Evolutionary conservation across 768 basidiomycete species (phyloP).

Genomic region (Suillus variegatus): DNA sequence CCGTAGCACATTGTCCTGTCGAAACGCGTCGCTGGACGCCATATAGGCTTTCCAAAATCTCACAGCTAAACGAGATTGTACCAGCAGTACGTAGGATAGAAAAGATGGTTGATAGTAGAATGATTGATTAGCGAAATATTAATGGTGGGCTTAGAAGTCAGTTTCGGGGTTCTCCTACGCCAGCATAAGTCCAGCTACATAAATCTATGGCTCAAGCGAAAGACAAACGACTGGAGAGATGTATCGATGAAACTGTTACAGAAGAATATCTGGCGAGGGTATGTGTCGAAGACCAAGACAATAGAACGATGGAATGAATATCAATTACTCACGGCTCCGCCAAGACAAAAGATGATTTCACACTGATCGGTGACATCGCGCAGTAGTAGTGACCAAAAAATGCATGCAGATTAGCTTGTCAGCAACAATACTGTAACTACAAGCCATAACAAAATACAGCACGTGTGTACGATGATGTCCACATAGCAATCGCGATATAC

Average conservation of each 20-base stretch:
- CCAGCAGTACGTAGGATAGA: neutral
- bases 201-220: neutral
- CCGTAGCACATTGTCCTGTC: neutral
- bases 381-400: neutral
- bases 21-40: neutral
- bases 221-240: neutral
- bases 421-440: neutral
- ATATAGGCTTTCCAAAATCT: neutral
- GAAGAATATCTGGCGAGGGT: neutral
- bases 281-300: too few relatives aligned
- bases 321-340: neutral
- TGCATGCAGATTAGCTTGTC: neutral
- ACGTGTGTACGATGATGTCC: neutral
- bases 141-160: neutral
- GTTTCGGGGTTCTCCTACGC: neutral
- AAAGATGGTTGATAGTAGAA: neutral
- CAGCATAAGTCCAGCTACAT: too few relatives aligned
- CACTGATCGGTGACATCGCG: neutral
- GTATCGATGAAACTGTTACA: neutral
- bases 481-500: neutral
- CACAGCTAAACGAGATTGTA: neutral
- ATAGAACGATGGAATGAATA: too few relatives aligned
- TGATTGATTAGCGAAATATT: too few relatives aligned
- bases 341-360: neutral
- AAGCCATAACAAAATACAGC: slow-evolving; percentile 1